Evolutionary conservation across 2,329 filamentous ascomycete genomes (phyloP).

Genomic region (Sordariomycetes sp.): DNA sequence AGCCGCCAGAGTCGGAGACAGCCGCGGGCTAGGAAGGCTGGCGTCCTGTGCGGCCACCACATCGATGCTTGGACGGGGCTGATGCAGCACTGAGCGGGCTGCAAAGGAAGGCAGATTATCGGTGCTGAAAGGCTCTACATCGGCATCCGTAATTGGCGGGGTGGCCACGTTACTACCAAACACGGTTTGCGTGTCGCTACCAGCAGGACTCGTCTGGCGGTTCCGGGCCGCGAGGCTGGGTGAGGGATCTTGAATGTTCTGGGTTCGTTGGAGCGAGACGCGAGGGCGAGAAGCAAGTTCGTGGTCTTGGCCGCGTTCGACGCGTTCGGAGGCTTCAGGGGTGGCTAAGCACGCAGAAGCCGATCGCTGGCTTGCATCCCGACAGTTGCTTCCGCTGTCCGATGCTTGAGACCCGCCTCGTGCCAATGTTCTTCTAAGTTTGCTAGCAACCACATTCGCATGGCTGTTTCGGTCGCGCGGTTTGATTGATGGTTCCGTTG

Average conservation of each 20-base stretch:
- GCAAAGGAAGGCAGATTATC: slow-evolving; percentile 40
- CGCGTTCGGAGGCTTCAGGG: slow-evolving; percentile 46
- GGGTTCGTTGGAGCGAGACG: slow-evolving; percentile 28
- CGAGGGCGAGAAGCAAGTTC: slow-evolving; percentile 30
- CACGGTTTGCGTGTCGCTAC: slow-evolving; percentile 47
- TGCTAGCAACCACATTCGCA: slow-evolving; percentile 21
- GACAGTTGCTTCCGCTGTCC: not conserved
- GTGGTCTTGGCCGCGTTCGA: slow-evolving; percentile 8
- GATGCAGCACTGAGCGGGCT: slow-evolving; percentile 32
- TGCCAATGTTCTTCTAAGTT: slow-evolving; percentile 16
- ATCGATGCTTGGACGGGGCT: slow-evolving; percentile 44
- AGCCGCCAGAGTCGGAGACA: slow-evolving; percentile 85
- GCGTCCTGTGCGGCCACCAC: slow-evolving; percentile 74
- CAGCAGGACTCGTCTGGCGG: slow-evolving; percentile 41
- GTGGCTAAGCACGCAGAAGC: slow-evolving; percentile 37
- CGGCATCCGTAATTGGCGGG: slow-evolving; percentile 64
- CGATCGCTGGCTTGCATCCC: not conserved
- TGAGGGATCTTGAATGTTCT: slow-evolving; percentile 16
- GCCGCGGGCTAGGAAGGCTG: slow-evolving; percentile 85
- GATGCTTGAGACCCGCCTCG: not conserved
- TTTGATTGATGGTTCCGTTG: not conserved
- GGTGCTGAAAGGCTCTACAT: slow-evolving; percentile 16
- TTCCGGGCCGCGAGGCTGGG: slow-evolving; percentile 13
- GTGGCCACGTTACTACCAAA: slow-evolving; percentile 61
- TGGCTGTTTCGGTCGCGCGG: slow-evolving; percentile 4